Conservation (phyloP, 345 rosid species). For the Pelargonium nanum region DNA sequence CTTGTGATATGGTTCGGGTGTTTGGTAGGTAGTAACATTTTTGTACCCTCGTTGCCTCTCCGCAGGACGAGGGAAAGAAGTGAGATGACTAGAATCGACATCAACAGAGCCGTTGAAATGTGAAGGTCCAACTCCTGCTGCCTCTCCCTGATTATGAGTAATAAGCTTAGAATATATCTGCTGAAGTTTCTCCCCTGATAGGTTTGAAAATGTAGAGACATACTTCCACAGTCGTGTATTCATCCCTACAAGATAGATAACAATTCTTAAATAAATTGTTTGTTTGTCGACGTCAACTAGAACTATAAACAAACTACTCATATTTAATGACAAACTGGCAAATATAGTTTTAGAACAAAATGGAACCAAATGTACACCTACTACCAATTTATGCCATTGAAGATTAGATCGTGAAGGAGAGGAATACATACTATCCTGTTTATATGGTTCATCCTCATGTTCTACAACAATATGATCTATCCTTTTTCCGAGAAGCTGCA, state of each 20-base stretch:
- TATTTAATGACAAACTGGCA: too few relatives aligned
- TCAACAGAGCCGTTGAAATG: slow-evolving; percentile 46
- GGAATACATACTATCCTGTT: slow-evolving; percentile 68
- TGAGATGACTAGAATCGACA: slow-evolving; percentile 30
- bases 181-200: slow-evolving; percentile 76
- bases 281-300: neutral
- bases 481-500: slow-evolving; percentile 81
- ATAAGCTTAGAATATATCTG: slow-evolving; percentile 90
- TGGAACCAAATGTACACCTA: neutral
- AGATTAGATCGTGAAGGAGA: slow-evolving; percentile 1
- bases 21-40: slow-evolving; percentile 33
- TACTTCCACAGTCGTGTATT: slow-evolving; percentile 81
- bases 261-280: neutral
- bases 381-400: neutral
- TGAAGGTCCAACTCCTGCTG: slow-evolving; percentile 64
- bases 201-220: slow-evolving; percentile 85
- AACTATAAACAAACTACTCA: neutral
- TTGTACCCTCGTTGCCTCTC: slow-evolving; percentile 49
- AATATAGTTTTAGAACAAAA: neutral
- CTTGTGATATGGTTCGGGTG: slow-evolving; percentile 39
- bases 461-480: slow-evolving; percentile 73
- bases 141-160: slow-evolving; percentile 70
- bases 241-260: slow-evolving; percentile 54
- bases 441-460: slow-evolving; percentile 53
- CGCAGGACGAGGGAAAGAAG: slow-evolving; percentile 28